Evolutionary conservation across 192 early-diverging fungal genomes (phyloP), one percentile per base, ranked within the genome.

Genomic region (Allomyces macrogynus): DNA sequence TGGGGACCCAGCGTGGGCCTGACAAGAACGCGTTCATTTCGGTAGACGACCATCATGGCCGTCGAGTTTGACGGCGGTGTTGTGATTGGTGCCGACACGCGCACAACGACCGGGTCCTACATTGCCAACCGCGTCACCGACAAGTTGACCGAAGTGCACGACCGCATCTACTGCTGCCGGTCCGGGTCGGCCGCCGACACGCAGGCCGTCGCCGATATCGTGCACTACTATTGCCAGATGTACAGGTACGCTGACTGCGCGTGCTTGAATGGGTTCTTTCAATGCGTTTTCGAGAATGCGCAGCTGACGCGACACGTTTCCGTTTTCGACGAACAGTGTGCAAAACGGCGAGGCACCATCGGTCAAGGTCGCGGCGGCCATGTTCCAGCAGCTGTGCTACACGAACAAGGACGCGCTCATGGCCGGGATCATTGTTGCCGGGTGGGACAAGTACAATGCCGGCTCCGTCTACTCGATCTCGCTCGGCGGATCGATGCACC

Each of bases 131-230:
- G 96, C 68, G 92, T 97, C 25, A 95, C 96, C 23, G 93, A 99
- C 79, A 99, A 99, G 74, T 82, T 99, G 65, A 96, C 94, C 20
- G 79, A 85, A 67, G 84, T 99, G 24, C 90, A 96, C 68, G 96
- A 99, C 71, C 80, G 76, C 60, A 93, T 99, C 67, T 97, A 89
- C 78, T 95, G 92, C 74, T 99, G 96, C 77, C 87, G 96, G 69
- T 90, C 88, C n/a, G 96, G 96, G 64, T 86, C 83, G 63, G 93
- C 96, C 60, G 94, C 96, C 61, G 96, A 99, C 76, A 99, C 96
- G 25, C 96, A 99, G 76, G 94, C 95, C 22, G 79, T 99, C 9
- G 91, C 96, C 26, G 95, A 96, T 70, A 92, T 99, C 70, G 92
- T 99, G 24, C 87, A 88, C 67, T 99, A 96, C 75, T 88, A 99